Base-by-base conservation (phyloP, 768 basidiomycete species). In the Inosperma sp. region DNA sequence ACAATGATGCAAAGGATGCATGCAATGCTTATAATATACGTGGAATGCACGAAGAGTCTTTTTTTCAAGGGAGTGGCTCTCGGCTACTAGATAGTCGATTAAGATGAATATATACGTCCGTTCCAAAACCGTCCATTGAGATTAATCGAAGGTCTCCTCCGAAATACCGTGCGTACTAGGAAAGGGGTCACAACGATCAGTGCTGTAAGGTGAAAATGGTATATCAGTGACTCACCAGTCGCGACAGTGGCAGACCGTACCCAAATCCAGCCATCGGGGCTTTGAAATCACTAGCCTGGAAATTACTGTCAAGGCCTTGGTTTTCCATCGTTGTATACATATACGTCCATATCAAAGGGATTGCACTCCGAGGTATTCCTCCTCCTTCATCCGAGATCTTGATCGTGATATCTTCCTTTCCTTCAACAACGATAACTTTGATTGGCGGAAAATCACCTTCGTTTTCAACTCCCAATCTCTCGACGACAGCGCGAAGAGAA, bases 351-450 rank as follows among this genome's bases (percentile, higher is more conserved):
- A 99, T 95, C 39, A 94, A 77, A 7, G 93, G 92, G 13, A 98
- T 86, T 0, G 91, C 90, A 54, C 86, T 69, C 73, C 92, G 68
- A 21, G 92, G 81, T 49, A 98, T 98, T 0, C 95, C 93, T 0
- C 95, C 95, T 3, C 95, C 95, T 66, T 99, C 95, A 63, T 99
- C 95, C 1, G 83, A 86, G 53, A 99, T 96, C 79, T 99, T 99
- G 78, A 99, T 92, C 3, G 95, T 98, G 61, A 98, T 96, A 62
- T 98, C 95, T 64, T 97, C 95, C 56, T 84, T 89, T n/a, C 95
- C 94, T 64, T 95, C 93, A 1, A 95, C 90, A 29, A 96, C 95
- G 51, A 97, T 80, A 42, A 95, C 88, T 68, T 91, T 93, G 72
- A 95, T 94, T 0, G 92, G 86, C 9, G 93, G 93, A 70, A 84